Percentiles rank a stretch among this genome's conserved stretches.
Conservation (phyloP, 768 basidiomycete species). For the Arthromyces matolae region DNA sequence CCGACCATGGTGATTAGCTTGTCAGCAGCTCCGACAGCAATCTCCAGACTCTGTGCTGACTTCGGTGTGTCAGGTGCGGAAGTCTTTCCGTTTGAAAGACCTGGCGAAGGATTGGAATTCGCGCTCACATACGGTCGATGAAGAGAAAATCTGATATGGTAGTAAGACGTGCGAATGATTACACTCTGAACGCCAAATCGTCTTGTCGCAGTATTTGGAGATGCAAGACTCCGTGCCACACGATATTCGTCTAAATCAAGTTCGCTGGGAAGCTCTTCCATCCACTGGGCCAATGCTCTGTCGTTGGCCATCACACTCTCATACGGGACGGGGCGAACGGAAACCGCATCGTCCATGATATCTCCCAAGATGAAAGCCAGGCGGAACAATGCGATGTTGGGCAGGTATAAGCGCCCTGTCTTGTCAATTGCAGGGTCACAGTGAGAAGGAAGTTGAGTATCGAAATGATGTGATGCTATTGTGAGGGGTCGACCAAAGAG, state of each 20-base stretch:
- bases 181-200: constrained; percentile 79
- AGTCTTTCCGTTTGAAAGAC: constrained; percentile 19
- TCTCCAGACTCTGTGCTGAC: constrained; percentile 61
- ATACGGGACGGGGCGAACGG: constrained; percentile 75
- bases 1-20: constrained; percentile 75
- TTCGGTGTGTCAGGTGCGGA: constrained; percentile 36
- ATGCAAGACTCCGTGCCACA: constrained; percentile 69
- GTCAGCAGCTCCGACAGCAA: constrained; percentile 73
- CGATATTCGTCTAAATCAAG: constrained; percentile 75
- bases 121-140: constrained; percentile 72
- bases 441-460: constrained; percentile 71
- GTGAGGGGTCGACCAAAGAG: constrained; percentile 77
- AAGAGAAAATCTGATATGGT: constrained; percentile 81
- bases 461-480: constrained; percentile 80
- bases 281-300: constrained; percentile 67
- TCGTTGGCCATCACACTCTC: constrained; percentile 72
- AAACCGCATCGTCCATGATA: constrained; percentile 82
- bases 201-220: constrained; percentile 51
- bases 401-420: constrained; percentile 62
- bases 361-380: constrained; percentile 79
- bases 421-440: constrained; percentile 63
- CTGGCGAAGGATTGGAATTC: constrained; percentile 20
- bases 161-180: constrained; percentile 71
- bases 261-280: constrained; percentile 71
- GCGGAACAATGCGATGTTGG: constrained; percentile 71